phyloP scores from a whole-genome alignment of 768 basidiomycete genomes.

The Chalciporus chontae region DNA sequence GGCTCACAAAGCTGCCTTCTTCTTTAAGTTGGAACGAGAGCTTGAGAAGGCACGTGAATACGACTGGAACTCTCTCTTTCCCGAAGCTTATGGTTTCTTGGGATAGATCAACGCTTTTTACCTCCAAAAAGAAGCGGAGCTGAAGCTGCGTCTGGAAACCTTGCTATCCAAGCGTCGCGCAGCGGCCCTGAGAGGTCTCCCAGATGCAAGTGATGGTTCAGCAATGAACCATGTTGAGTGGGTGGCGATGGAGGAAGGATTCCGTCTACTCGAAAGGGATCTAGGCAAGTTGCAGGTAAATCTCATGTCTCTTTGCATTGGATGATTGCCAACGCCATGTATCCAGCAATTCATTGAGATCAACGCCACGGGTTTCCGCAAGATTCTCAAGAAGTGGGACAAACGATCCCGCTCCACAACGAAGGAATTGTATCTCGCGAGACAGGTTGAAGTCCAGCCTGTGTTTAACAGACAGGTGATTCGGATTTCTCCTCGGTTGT shows the following conservation, averaged over 20 bases:
- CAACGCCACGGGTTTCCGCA: conserved; percentile 94
- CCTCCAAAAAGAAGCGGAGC: conserved; percentile 93
- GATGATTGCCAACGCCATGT: conserved; percentile 13
- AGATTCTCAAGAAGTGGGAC: conserved; percentile 98
- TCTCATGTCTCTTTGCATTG: conserved; percentile 11
- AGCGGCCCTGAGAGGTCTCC: conserved; percentile 66
- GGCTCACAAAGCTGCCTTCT: conserved; percentile 95
- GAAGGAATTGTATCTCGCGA: conserved; percentile 93
- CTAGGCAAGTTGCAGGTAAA: conserved; percentile 89
- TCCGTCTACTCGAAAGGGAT: conserved; percentile 90
- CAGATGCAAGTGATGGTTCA: conserved; percentile 61
- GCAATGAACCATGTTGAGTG: conserved; percentile 74
- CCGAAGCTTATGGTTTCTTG: conserved; percentile 6
- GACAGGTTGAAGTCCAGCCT: conserved; percentile 98
- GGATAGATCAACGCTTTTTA: conserved; percentile 95
- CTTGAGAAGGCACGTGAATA: conserved; percentile 77
- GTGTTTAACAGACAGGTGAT: conserved; percentile 91
- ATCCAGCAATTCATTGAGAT: conserved; percentile 93
- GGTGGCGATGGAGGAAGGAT: conserved; percentile 95
- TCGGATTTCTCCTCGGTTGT: conserved; percentile 1
- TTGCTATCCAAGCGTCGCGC: conserved; percentile 91
- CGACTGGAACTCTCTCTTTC: conserved; percentile 2
- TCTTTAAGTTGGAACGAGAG: conserved; percentile 97
- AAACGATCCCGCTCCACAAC: conserved; percentile 92
- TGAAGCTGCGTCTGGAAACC: conserved; percentile 88